A percentile compares a stretch with the other conserved stretches of the same genome.
Conservation (phyloP, 768 basidiomycete species). For the Dioszegia hungarica region DNA sequence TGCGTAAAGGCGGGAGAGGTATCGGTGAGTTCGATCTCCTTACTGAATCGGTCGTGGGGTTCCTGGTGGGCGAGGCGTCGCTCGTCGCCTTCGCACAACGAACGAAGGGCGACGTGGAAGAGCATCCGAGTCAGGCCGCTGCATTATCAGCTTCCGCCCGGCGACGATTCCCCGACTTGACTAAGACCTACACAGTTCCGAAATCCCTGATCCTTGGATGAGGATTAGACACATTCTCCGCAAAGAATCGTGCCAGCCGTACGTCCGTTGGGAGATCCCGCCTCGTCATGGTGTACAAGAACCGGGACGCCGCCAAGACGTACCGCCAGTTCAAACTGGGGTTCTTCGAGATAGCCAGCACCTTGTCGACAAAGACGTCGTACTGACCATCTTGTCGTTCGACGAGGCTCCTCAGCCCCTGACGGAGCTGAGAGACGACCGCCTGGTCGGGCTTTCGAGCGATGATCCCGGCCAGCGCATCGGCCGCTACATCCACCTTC, state of each 20-base stretch:
- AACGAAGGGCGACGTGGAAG: conserved; percentile 69
- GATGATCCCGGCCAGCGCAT: conserved; percentile 10
- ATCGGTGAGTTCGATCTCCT: conserved; percentile 53
- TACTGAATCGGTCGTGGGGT: conserved; percentile 65
- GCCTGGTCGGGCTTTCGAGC: conserved; percentile 12
- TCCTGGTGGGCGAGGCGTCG: conserved; percentile 63
- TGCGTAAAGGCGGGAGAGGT: conserved; percentile 57
- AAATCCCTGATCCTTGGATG: conserved; percentile 44
- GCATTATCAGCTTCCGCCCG: conserved; percentile 45
- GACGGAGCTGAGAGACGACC: conserved; percentile 13
- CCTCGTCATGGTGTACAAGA: conserved; percentile 26
- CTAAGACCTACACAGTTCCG: conserved; percentile 26
- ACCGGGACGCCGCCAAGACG: conserved; percentile 22
- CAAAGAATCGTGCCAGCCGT: conserved; percentile 36
- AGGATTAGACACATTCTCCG: conserved; percentile 31
- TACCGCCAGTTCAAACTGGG: conserved; percentile 38
- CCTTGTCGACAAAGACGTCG: conserved; percentile 26
- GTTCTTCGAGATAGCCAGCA: conserved; percentile 25
- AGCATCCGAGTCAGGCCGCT: conserved; percentile 67
- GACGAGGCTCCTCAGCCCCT: conserved; percentile 7
- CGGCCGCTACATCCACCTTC: conserved; percentile 20
- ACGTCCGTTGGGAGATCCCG: conserved; percentile 35
- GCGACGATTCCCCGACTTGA: neutral
- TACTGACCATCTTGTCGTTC: conserved; percentile 21
- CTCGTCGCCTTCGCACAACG: conserved; percentile 60